phyloP scores from a whole-genome alignment of 169 alveolate genomes.

The Plasmodium vivax region DNA sequence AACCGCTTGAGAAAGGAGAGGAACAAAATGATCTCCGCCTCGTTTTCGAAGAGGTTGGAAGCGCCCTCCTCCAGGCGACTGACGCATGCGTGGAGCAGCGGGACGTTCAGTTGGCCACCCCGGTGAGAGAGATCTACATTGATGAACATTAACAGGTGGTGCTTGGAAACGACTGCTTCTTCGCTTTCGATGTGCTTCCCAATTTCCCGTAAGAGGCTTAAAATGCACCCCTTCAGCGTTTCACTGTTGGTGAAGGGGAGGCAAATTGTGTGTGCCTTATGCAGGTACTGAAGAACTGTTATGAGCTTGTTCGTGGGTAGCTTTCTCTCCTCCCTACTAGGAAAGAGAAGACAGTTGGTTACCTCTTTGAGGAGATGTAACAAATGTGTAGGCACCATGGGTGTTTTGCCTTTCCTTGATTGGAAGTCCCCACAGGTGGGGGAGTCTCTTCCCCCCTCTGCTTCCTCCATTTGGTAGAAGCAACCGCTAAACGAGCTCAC shows the following conservation, averaged over 20 bases:
- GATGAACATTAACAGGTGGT: constrained; percentile 15
- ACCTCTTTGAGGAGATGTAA: not conserved
- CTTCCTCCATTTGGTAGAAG: not conserved
- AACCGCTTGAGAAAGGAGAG: not conserved
- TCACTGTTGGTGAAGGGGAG: not conserved
- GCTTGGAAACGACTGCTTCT: not conserved
- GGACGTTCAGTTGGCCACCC: not conserved
- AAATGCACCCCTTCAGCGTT: not conserved
- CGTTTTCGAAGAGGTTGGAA: not conserved
- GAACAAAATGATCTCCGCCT: constrained; percentile 31
- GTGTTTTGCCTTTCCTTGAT: not conserved
- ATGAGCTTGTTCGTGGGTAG: not conserved
- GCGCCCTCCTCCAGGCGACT: not conserved
- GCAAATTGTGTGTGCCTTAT: constrained; percentile 12
- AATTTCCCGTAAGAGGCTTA: not conserved
- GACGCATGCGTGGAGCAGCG: not conserved
- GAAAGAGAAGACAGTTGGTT: not conserved
- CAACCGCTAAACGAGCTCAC: not conserved
- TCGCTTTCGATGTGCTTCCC: not conserved
- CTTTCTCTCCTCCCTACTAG: not conserved
- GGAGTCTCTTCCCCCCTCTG: not conserved
- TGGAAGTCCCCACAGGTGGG: not conserved
- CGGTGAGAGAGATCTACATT: constrained; percentile 18
- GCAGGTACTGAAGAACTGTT: constrained; percentile 18
- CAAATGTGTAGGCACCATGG: not conserved